phyloP scores from a whole-genome alignment of 2,329 filamentous ascomycete genomes.

The Aureobasidium sp. region DNA sequence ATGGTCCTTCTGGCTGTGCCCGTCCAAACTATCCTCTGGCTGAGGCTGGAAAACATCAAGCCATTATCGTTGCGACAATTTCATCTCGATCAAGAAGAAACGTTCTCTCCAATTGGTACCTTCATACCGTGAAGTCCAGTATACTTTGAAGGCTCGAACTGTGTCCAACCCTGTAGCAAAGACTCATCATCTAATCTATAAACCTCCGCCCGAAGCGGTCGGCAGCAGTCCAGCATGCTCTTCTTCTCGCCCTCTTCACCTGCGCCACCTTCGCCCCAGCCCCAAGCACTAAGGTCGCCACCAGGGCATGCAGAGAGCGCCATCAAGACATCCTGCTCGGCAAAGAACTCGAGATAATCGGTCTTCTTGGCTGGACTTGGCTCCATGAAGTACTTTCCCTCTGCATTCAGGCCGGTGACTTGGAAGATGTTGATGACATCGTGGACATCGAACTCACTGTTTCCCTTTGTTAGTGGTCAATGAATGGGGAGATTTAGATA shows the following conservation, averaged over 20 bases:
- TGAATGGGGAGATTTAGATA: no score
- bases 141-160: slow-evolving; percentile 55
- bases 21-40: neutral
- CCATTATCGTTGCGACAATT: neutral
- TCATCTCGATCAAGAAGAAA: neutral
- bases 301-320: slow-evolving; percentile 67
- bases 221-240: slow-evolving; percentile 63
- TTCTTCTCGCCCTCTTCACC: slow-evolving; percentile 56
- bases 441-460: slow-evolving; percentile 63
- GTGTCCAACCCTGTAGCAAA: slow-evolving; percentile 56
- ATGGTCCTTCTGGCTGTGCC: neutral
- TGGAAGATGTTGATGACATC: slow-evolving; percentile 85
- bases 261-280: slow-evolving; percentile 56
- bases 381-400: slow-evolving; percentile 71
- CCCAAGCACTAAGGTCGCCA: slow-evolving; percentile 75
- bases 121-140: slow-evolving; percentile 58
- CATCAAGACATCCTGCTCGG: slow-evolving; percentile 67
- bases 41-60: neutral
- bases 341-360: slow-evolving; percentile 68
- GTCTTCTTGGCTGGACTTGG: slow-evolving; percentile 50
- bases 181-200: slow-evolving; percentile 48
- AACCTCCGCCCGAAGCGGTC: slow-evolving; percentile 68
- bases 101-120: slow-evolving; percentile 39
- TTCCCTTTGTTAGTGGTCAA: neutral
- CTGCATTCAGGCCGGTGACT: slow-evolving; percentile 66